Base-by-base conservation (phyloP, 2,329 filamentous ascomycete genomes). In the Didymella sp. region DNA sequence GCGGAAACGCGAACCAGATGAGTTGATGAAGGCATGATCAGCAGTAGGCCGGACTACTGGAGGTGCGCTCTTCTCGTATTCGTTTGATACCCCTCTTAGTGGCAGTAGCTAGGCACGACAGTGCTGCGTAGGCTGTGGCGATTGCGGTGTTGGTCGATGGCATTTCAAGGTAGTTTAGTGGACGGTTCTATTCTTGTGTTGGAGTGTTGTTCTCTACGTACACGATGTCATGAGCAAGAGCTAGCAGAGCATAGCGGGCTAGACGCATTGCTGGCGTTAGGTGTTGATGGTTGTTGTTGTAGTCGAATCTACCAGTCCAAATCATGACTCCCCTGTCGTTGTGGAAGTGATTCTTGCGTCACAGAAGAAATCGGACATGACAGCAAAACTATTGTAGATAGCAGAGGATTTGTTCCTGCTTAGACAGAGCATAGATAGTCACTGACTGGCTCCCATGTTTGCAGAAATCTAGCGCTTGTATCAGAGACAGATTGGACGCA, bases 61-160 rank as follows among this genome's bases (percentile, higher is more conserved):
- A 11, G 21, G 30, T 25, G 37, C 21, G 25, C 42, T 44, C 44
- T 47, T 33, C 24, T 35, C 38, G 15, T 57, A 30, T 42, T 44
- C 33, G 24, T 44, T 44, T 7, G 38, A 57, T 57, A 57, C 43
- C 48, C 48, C 54, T 30, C 37, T 21, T 15, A 28, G 40, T 13
- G 48, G 30, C 41, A 27, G 41, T 17, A n/a, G 48, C 15, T 21
- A 33, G 54, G 49, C 37, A 24, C 44, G 33, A 40, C n/a, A 27
- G 31, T 33, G 48, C 28, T 43, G 28, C 33, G 31, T 48, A 17
- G 40, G 13, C 41, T 24, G 21, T 22, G 19, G 30, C n/a, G 17
- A 21, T 31, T 6, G 9, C 15, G 31, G 17, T 33, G 7, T 33
- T 24, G 22, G 30, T 38, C 38, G 41, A 30, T n/a, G 37, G 43